Evolutionary conservation across 805 yeast genomes (phyloP).

Genomic region (Candida glaebosa): DNA sequence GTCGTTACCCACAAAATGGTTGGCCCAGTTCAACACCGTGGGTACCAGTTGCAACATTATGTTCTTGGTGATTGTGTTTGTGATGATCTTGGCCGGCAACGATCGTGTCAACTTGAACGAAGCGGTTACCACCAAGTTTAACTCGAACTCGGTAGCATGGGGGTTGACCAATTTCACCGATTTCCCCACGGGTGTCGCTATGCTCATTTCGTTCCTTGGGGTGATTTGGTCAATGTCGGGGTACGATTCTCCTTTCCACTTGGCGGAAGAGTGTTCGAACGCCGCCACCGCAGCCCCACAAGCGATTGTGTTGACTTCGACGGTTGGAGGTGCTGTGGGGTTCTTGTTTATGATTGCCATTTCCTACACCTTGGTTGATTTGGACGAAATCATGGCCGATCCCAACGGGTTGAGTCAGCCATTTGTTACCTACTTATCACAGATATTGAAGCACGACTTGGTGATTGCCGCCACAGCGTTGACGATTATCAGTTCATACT

Average conservation of each 20-base stretch:
- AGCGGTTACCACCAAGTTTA: slow-evolving; percentile 39
- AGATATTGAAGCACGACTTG: slow-evolving; percentile 40
- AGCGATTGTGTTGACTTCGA: slow-evolving; percentile 59
- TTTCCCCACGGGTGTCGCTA: slow-evolving; percentile 59
- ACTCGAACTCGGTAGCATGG: slow-evolving; percentile 51
- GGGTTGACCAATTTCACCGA: slow-evolving; percentile 53
- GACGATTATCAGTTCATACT: slow-evolving; percentile 38
- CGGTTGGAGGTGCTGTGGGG: slow-evolving; percentile 54
- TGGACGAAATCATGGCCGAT: slow-evolving; percentile 44
- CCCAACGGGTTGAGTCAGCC: slow-evolving; percentile 56
- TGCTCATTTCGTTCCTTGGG: slow-evolving; percentile 56
- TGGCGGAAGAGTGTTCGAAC: slow-evolving; percentile 69
- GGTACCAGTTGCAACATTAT: slow-evolving; percentile 50
- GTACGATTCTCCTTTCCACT: slow-evolving; percentile 71
- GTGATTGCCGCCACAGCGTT: slow-evolving; percentile 35
- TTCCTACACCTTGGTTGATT: slow-evolving; percentile 56
- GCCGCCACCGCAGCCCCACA: slow-evolving; percentile 64
- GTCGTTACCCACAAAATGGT: slow-evolving; percentile 51
- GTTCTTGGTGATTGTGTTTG: slow-evolving; percentile 49
- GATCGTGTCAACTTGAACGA: slow-evolving; percentile 31
- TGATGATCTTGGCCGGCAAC: slow-evolving; percentile 53
- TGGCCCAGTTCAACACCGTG: slow-evolving; percentile 47
- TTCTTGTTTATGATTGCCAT: slow-evolving; percentile 57
- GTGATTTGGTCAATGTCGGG: slow-evolving; percentile 74
- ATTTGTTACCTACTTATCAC: slow-evolving; percentile 51